A percentile compares a stretch with the other conserved stretches of the same genome.
Conservation (phyloP, 2,329 filamentous ascomycete genomes). For the Neofusicoccum umdonicola region DNA sequence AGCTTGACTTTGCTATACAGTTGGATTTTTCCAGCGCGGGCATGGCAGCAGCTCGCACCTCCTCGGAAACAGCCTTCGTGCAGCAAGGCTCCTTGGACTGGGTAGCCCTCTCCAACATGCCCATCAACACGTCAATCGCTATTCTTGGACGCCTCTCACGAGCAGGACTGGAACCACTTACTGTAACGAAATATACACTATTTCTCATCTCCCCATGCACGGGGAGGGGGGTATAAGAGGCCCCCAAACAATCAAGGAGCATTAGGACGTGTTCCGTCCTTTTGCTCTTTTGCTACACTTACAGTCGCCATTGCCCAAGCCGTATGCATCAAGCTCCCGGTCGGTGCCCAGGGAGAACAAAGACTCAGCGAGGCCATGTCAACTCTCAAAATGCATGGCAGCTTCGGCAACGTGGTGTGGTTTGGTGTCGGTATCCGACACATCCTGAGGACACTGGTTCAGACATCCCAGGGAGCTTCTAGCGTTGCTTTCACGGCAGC, state of each 20-base stretch:
- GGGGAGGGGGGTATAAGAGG: too few relatives aligned
- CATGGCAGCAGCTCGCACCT: too few relatives aligned
- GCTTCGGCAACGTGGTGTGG: constrained; percentile 18
- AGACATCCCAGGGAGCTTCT: constrained; percentile 20
- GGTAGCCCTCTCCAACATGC: constrained; percentile 16
- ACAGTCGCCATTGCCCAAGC: constrained; percentile 21
- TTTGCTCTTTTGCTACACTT: too few relatives aligned
- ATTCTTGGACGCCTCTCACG: constrained; percentile 17
- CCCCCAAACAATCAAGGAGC: too few relatives aligned
- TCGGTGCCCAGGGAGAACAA: constrained; percentile 19
- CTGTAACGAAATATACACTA: too few relatives aligned
- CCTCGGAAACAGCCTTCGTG: neutral
- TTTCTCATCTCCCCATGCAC: too few relatives aligned
- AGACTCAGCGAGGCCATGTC: constrained; percentile 18
- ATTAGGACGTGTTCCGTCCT: too few relatives aligned
- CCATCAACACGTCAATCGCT: constrained; percentile 17
- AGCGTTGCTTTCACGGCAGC: constrained; percentile 19
- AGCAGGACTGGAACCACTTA: constrained; percentile 20
- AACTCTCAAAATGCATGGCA: constrained; percentile 10
- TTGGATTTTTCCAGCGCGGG: too few relatives aligned
- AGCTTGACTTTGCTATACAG: too few relatives aligned
- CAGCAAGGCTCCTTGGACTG: constrained; percentile 20
- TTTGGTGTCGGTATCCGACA: constrained; percentile 21
- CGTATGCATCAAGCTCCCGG: constrained; percentile 13
- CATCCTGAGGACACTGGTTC: constrained; percentile 18